These are phyloP conservation scores for Vigna hirtella DNA, from an alignment of 306 rosid species.

Conservation along the genomic window DNA sequence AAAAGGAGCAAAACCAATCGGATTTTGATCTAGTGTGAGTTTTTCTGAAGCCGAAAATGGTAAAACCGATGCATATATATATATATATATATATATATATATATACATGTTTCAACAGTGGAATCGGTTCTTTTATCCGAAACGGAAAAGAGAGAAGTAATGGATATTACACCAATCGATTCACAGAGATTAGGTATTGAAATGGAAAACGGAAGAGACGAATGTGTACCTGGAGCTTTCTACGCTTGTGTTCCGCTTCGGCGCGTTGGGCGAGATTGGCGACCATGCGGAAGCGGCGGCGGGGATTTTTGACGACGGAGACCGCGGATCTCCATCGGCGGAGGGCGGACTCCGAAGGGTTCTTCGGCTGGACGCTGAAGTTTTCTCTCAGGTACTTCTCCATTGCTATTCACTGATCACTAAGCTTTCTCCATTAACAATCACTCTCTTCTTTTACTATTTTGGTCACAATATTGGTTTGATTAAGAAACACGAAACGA, in stretches of 20 bases:
- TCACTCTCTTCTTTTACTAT: constrained; percentile 12
- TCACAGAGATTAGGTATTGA: neutral
- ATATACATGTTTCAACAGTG: neutral
- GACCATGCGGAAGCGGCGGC: constrained; percentile 91
- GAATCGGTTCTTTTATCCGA: neutral
- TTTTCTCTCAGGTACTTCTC: constrained; percentile 76
- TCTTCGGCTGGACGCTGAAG: constrained; percentile 68
- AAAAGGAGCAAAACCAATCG: neutral
- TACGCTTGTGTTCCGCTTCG: constrained; percentile 62
- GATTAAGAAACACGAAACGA: neutral
- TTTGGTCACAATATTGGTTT: neutral
- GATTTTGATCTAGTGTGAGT: neutral
- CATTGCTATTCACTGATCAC: constrained; percentile 39
- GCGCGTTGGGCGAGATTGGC: constrained; percentile 93
- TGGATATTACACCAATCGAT: neutral
- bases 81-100: too few relatives aligned
- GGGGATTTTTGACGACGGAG: constrained; percentile 82
- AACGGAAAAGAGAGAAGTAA: neutral
- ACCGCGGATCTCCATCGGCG: constrained; percentile 90
- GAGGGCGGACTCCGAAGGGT: constrained; percentile 64
- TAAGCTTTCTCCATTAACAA: constrained; percentile 8
- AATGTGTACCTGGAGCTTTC: constrained; percentile 63
- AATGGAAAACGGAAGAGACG: neutral
- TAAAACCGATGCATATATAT: neutral
- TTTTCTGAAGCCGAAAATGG: neutral